Evolutionary conservation across 768 basidiomycete species (phyloP).

Genomic region (Mycena epipterygia): DNA sequence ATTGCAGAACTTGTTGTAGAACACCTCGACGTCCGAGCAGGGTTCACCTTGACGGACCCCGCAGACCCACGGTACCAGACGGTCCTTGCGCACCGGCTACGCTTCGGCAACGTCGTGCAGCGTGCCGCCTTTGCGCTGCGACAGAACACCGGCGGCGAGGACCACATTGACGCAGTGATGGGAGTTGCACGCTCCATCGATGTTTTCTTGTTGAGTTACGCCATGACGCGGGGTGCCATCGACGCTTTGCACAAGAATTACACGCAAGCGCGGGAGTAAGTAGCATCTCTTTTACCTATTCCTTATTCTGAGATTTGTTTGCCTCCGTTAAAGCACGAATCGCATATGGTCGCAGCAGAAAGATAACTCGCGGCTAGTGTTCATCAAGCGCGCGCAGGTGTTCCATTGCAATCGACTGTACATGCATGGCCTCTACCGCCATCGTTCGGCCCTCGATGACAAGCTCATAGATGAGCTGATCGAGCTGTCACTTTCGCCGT

Average conservation of each 20-base stretch:
- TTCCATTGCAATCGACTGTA: conserved; percentile 84
- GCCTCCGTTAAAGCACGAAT: conserved; percentile 60
- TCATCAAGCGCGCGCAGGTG: conserved; percentile 82
- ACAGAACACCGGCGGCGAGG: conserved; percentile 75
- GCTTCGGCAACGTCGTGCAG: conserved; percentile 79
- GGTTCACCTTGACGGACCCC: conserved; percentile 81
- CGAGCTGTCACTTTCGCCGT: conserved; percentile 84
- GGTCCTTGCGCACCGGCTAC: conserved; percentile 66
- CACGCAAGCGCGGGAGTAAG: conserved; percentile 72
- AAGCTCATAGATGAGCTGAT: conserved; percentile 74
- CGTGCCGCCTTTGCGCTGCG: conserved; percentile 75
- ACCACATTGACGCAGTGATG: conserved; percentile 90
- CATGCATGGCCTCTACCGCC: conserved; percentile 82
- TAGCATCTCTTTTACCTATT: conserved; percentile 6
- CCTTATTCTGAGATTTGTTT: neutral
- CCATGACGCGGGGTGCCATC: conserved; percentile 69
- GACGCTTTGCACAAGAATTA: conserved; percentile 78
- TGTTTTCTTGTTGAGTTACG: conserved; percentile 81
- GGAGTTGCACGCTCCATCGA: conserved; percentile 81
- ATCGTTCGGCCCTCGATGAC: conserved; percentile 82
- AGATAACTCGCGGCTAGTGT: conserved; percentile 80
- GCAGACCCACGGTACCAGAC: conserved; percentile 81
- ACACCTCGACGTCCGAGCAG: conserved; percentile 76
- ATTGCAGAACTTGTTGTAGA: conserved; percentile 78
- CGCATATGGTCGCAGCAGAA: conserved; percentile 81